A percentile compares a stretch with the other conserved stretches of the same genome.
Conservation (phyloP, 208 protist genomes). For the Crithidia brevicula region DNA sequence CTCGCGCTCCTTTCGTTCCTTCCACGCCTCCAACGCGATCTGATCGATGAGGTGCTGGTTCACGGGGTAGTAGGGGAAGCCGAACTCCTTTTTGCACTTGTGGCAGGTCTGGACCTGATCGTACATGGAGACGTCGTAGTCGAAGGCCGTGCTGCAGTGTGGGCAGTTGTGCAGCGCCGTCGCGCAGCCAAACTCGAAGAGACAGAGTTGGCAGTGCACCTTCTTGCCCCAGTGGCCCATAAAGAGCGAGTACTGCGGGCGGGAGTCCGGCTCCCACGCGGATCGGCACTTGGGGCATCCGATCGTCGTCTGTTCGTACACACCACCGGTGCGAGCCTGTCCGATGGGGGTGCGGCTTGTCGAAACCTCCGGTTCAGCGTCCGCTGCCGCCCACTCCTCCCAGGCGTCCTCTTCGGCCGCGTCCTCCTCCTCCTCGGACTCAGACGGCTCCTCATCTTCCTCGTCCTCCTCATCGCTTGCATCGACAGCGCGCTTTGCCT, state of each 20-base stretch:
- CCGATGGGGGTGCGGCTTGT: constrained; percentile 77
- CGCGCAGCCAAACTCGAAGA: constrained; percentile 79
- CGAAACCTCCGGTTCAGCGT: constrained; percentile 58
- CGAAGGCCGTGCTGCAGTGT: constrained; percentile 71
- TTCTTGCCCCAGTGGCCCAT: constrained; percentile 83
- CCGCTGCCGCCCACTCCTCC: constrained; percentile 30
- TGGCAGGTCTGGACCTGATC: constrained; percentile 55
- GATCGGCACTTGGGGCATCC: constrained; percentile 79
- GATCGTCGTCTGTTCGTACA: constrained; percentile 60
- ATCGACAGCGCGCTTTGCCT: constrained; percentile 16
- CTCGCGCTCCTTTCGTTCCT: constrained; percentile 44
- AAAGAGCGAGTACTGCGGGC: constrained; percentile 87
- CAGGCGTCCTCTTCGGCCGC: constrained; percentile 31
- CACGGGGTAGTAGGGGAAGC: constrained; percentile 87
- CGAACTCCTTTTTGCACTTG: constrained; percentile 65
- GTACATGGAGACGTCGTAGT: constrained; percentile 86
- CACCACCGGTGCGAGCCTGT: constrained; percentile 41
- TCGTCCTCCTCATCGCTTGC: not conserved
- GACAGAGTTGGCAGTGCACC: constrained; percentile 87
- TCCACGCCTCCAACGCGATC: constrained; percentile 65
- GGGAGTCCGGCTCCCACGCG: constrained; percentile 71
- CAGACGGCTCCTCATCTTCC: constrained; percentile 21
- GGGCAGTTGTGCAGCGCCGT: constrained; percentile 83
- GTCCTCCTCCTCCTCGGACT: constrained; percentile 32
- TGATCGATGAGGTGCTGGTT: constrained; percentile 75